phyloP scores from a whole-genome alignment of 768 basidiomycete genomes.

The Leccinum incarnatum region DNA sequence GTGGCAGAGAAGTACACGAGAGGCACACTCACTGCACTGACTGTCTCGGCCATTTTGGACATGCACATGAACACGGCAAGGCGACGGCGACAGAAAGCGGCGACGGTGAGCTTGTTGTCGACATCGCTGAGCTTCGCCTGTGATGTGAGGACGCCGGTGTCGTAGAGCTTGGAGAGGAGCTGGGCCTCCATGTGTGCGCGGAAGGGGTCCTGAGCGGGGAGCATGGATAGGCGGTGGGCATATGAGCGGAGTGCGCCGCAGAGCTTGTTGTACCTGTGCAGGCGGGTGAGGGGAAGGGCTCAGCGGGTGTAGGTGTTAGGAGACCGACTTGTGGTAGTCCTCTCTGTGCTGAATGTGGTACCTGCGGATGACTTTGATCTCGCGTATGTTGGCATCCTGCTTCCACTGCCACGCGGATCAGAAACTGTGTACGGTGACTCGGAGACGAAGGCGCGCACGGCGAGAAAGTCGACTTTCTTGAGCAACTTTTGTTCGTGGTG shows the following conservation, averaged over 20 bases:
- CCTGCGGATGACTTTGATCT: conserved; percentile 90
- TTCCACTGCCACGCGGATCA: conserved; percentile 69
- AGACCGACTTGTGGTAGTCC: conserved; percentile 80
- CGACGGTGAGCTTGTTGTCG: conserved; percentile 91
- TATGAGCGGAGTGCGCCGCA: conserved; percentile 83
- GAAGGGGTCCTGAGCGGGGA: conserved; percentile 89
- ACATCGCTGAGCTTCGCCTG: conserved; percentile 89
- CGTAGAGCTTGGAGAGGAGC: conserved; percentile 92
- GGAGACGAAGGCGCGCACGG: conserved; percentile 48
- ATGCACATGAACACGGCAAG: conserved; percentile 91
- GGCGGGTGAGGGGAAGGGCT: background rate
- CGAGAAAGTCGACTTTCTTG: conserved; percentile 96
- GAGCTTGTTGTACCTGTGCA: conserved; percentile 84
- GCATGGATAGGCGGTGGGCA: conserved; percentile 82
- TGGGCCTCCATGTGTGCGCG: conserved; percentile 80
- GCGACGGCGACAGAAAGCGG: conserved; percentile 88
- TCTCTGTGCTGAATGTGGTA: conserved; percentile 96
- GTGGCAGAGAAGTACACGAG: conserved; percentile 4
- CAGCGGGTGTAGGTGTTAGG: background rate
- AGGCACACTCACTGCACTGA: conserved; percentile 72
- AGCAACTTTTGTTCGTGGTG: conserved; percentile 93
- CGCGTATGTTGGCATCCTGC: conserved; percentile 86
- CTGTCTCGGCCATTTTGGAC: conserved; percentile 93
- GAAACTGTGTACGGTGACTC: background rate
- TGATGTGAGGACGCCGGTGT: conserved; percentile 89